phyloP scores from a whole-genome alignment of 352 stramenopile species.

The Blastocystis hominis region DNA sequence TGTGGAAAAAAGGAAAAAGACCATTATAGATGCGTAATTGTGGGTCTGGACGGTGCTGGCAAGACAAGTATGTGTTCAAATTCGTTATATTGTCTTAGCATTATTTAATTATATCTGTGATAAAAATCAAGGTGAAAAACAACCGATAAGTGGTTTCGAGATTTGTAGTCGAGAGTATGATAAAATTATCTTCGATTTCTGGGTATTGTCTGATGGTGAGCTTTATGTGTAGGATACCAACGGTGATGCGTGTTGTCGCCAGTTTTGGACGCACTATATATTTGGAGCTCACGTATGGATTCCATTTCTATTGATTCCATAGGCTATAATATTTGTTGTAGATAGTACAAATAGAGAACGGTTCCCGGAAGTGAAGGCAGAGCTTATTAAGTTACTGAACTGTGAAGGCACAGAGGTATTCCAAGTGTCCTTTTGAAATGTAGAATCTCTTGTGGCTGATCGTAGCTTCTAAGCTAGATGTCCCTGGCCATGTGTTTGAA shows the following conservation, averaged over 20 bases:
- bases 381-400: not conserved
- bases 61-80: not conserved
- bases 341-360: not conserved
- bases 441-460: conserved; percentile 2
- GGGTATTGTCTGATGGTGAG: not conserved
- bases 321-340: conserved; percentile 23
- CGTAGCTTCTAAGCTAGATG: not conserved
- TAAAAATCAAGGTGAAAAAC: not conserved
- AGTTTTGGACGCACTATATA: not conserved
- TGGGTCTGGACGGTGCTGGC: conserved; percentile 30
- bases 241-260: not conserved
- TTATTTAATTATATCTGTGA: conserved; percentile 12
- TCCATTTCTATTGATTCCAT: not conserved
- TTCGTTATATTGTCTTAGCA: not conserved
- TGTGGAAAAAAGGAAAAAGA: not conserved
- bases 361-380: not conserved
- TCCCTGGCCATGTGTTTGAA: not conserved
- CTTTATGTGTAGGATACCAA: not conserved
- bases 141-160: not conserved
- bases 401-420: not conserved
- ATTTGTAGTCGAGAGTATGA: not conserved
- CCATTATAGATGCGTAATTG: not conserved
- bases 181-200: conserved; percentile 21
- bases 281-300: not conserved
- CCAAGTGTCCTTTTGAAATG: not conserved